phyloP scores from a whole-genome alignment of 257 asterid genomes.

The Cruciata laevipes region DNA sequence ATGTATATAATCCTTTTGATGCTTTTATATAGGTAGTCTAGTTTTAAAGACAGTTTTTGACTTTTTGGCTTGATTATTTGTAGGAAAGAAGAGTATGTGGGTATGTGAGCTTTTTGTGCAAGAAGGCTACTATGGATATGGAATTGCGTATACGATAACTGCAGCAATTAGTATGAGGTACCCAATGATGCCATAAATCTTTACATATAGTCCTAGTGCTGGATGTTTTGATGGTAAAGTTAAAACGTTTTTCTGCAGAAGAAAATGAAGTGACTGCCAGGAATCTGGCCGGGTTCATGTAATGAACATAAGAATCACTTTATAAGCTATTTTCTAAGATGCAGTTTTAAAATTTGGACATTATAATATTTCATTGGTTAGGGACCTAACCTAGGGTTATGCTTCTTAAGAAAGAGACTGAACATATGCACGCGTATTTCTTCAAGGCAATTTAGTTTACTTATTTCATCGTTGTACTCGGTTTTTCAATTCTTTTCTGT shows the following conservation, averaged over 20 bases:
- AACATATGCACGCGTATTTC: no score
- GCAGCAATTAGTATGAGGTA: constrained; percentile 59
- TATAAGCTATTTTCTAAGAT: background rate
- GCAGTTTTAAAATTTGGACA: no score
- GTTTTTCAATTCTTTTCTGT: background rate
- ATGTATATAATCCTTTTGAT: background rate
- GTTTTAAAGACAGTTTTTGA: background rate
- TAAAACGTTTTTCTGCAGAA: no score
- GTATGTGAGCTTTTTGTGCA: constrained; percentile 42
- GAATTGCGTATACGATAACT: constrained; percentile 55
- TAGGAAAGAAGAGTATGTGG: constrained; percentile 55
- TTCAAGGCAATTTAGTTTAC: background rate
- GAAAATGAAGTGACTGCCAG: no score
- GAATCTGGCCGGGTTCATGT: no score
- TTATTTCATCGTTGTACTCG: no score
- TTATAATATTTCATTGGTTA: background rate
- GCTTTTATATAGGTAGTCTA: background rate
- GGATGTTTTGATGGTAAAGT: background rate
- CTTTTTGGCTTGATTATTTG: constrained; percentile 9
- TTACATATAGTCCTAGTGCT: background rate
- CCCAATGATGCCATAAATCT: background rate
- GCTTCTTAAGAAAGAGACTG: background rate
- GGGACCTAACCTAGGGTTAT: background rate
- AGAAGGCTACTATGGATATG: constrained; percentile 53
- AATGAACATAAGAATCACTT: background rate